Evolutionary conservation across 2,329 filamentous ascomycete genomes (phyloP), one percentile per base, ranked within the genome.

Genomic region (Aspergillus aculeatus): DNA sequence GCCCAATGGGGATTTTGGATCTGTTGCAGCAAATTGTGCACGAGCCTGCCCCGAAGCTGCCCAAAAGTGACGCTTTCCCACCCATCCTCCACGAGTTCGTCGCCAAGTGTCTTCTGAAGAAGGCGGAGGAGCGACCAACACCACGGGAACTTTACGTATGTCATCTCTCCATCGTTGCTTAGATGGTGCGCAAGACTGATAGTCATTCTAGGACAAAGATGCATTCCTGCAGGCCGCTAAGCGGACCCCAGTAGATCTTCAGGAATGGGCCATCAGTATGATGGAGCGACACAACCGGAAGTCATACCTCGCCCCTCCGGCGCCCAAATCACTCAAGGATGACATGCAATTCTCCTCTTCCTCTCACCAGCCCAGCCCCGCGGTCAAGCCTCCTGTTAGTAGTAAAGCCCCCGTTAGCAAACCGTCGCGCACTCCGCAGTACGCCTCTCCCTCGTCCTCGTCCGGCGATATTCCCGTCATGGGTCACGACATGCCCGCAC

Each of bases 21-120:
- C 84, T 99, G 60, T 81, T 99, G 51, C 95, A 99, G 77, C 93
- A 96, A 74, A 99, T 99, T 74, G 95, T 99, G 24, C 90, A 98
- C 73, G 95, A 99, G 76, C 92, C 93, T 4, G 92, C 95, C 4
- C 95, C 95, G 1, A 93, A 86, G 73, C 84, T 99, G 54, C 95
- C 95, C 47, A 96, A 97, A 85, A 97, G 93, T 72, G 95, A 98
- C 73, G 95, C 95, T 2, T 99, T 99, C 82, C 95, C 95, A 0
- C 86, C 87, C 29, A 98, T 98, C 64, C 79, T 99, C 50, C 94
- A 98, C 69, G 92, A 98, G 66, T 96, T 98, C 86, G 94, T 98
- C 60, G 92, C 95, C 66, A 96, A 96, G 76, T 99, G 95, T 78
- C 80, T 99, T 66, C 88, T 89, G 75, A 99, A 99, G 80, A 87